Base-by-base conservation (phyloP, 2,329 filamentous ascomycete species). In the Aspergillus viridinutans region DNA sequence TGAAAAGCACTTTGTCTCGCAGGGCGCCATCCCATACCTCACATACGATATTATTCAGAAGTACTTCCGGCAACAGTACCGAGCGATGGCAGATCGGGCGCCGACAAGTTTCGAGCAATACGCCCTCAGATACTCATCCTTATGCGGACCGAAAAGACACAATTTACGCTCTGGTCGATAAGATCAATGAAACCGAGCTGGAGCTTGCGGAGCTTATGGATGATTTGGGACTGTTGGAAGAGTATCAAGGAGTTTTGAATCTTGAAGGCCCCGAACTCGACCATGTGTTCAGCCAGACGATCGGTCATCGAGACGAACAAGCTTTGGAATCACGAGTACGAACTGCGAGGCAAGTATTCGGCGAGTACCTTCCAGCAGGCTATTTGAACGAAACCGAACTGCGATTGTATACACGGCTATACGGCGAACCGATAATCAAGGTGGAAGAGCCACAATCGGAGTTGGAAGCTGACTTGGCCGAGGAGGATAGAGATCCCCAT, bases 321-420 rank as follows among this genome's bases (percentile, higher is more conserved):
- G 67, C 67, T 4, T 53, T 74, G 38, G 70, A 74, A 54, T 62
- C 65, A 26, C 72, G 69, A 56, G 90, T 90, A 32, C 84, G 89
- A 55, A 80, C 85, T 63, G 88, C 90, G 38, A 85, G 88, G 65
- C 87, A 90, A 61, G 81, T 84, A 8, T 95, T 91, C 71, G 88
- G 91, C 59, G 87, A 94, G 67, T 86, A 82, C 0, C 74, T 97
- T 25, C 92, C 92, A 0, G 83, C 85, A 32, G 86, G 82, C 35
- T 85, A 90, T 64, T 73, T 97, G 52, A 85, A 80, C 35, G 79
- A 81, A 1, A 83, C 88, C 53, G 92, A 96, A 71, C 86, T 88
- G 66, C 78, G 77, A 50, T 76, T 96, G 0, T 96, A 96, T 72
- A 85, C 89, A 68, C 82, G 91, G 61, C 76, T 96, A 17, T 97